Base-by-base conservation (phyloP, 208 protist genomes). In the Crithidia expoeki region DNA sequence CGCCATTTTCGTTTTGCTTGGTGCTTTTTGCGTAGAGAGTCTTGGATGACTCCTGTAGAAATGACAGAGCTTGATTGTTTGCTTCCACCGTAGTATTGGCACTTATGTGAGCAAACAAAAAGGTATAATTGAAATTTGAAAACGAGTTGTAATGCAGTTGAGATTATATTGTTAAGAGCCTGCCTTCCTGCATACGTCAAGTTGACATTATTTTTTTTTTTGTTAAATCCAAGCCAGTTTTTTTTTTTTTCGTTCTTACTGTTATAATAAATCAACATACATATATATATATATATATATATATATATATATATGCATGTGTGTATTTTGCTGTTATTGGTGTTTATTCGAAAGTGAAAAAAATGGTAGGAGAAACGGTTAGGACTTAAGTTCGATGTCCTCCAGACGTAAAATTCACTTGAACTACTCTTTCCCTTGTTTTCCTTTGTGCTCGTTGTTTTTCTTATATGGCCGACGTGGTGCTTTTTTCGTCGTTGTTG, bases 1-100 rank as follows among this genome's bases (percentile, higher is more conserved):
- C 75, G 74, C 3, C 83, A 93, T 49, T 96, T 96, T 80, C 82
- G 91, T 30, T 96, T 91, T 78, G 86, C 85, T 36, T 96, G 91
- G 89, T 93, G 86, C 46, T 92, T 93, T 85, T 55, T 96, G 42
- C 71, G 91, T 28, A 72, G 75, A 50, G 87, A 94, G 55, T 86
- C 84, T 7, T 86, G 83, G 57, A 87, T 96, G 83, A 94, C 86
- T 19, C 81, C 91, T 5, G 82, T 96, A 28, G 88, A 93, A 38
- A 81, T 96, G 63, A 74, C 72, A 16, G 88, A 96, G 64, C 68
- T 96, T 49, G 87, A 96, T 68, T 50, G 33, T 32, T 76, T 96
- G n/a, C 75, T 96, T 11, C 91, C 91, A 30, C 76, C 83, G 0
- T 89, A 76, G 66, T 67, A 44, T n/a, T 42, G 36, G 44, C 51